A percentile compares a stretch with the other conserved stretches of the same genome.
phyloP scores from a whole-genome alignment of 1,284 basidiomycete genomes.

The Wolfiporia cocos region DNA sequence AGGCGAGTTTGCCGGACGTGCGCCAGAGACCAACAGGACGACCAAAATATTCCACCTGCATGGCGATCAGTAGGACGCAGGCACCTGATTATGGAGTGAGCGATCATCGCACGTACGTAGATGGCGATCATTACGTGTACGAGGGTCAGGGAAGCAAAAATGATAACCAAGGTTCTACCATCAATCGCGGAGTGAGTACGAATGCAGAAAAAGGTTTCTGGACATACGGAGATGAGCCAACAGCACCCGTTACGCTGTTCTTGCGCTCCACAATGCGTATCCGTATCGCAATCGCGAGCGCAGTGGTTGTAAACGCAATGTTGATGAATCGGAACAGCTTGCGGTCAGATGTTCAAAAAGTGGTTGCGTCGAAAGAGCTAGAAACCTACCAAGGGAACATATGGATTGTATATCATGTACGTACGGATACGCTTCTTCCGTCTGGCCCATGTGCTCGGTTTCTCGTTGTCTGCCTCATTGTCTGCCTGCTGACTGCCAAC shows the following conservation, averaged over 20 bases:
- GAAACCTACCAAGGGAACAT: slow-evolving; percentile 65
- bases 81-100: background rate
- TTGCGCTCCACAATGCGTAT: slow-evolving; percentile 58
- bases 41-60: slow-evolving; percentile 85
- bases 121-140: slow-evolving; percentile 83
- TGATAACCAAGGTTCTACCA: slow-evolving; percentile 79
- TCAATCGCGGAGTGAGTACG: too few species aligned
- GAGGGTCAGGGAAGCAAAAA: slow-evolving; percentile 81
- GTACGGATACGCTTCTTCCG: slow-evolving; percentile 49
- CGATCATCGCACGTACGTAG: slow-evolving; percentile 66
- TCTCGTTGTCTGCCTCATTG: slow-evolving; percentile 30
- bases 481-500: slow-evolving; percentile 22
- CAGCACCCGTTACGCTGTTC: slow-evolving; percentile 52
- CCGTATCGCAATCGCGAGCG: slow-evolving; percentile 75
- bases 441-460: slow-evolving; percentile 33
- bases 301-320: slow-evolving; percentile 74
- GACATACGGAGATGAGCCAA: slow-evolving; percentile 78
- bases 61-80: slow-evolving; percentile 5
- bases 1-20: slow-evolving; percentile 75
- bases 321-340: slow-evolving; percentile 84
- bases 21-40: slow-evolving; percentile 87
- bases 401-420: slow-evolving; percentile 66
- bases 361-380: slow-evolving; percentile 1
- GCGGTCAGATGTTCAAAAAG: slow-evolving; percentile 18
- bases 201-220: too few species aligned